A percentile compares a stretch with the other conserved stretches of the same genome.
Evolutionary conservation across 140 eudicot genomes (phyloP).

Genomic region (Ambrosia hybrid): DNA sequence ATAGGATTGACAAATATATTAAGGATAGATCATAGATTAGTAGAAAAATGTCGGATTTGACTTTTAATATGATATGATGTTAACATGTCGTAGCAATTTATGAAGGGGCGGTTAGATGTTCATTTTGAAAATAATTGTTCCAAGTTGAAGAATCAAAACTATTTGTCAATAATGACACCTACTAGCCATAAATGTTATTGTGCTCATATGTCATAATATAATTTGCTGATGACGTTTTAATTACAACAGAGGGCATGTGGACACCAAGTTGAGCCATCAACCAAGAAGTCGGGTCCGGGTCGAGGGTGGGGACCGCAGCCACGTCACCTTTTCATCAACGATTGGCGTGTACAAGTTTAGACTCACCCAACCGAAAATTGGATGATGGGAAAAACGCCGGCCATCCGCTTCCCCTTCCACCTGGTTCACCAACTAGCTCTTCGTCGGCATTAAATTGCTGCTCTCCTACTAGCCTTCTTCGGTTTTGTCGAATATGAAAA

Average conservation of each 20-base stretch:
- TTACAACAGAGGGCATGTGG: conserved; percentile 49
- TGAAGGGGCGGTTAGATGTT: neutral
- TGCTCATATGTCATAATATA: neutral
- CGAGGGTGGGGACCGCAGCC: conserved; percentile 55
- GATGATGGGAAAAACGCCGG: conserved; percentile 71
- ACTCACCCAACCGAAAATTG: conserved; percentile 55
- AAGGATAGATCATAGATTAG: neutral
- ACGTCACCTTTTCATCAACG: conserved; percentile 85
- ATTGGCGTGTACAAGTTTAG: conserved; percentile 49
- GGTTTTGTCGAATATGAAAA: conserved; percentile 54
- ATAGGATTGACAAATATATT: too few relatives aligned
- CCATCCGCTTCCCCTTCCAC: conserved; percentile 91
- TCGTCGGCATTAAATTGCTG: conserved; percentile 52
- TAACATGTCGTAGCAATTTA: neutral
- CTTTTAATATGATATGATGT: neutral
- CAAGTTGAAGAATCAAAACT: neutral
- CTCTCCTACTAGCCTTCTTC: conserved; percentile 79
- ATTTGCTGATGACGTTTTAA: neutral
- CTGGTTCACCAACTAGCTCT: conserved; percentile 82
- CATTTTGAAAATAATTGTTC: neutral
- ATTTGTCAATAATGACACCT: neutral
- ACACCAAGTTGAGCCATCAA: conserved; percentile 48
- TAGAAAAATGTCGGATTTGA: neutral
- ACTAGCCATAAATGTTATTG: neutral
- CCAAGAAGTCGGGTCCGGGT: conserved; percentile 72